phyloP scores from a whole-genome alignment of 805 yeast species.

The Wilhelminamyces savonicus region DNA sequence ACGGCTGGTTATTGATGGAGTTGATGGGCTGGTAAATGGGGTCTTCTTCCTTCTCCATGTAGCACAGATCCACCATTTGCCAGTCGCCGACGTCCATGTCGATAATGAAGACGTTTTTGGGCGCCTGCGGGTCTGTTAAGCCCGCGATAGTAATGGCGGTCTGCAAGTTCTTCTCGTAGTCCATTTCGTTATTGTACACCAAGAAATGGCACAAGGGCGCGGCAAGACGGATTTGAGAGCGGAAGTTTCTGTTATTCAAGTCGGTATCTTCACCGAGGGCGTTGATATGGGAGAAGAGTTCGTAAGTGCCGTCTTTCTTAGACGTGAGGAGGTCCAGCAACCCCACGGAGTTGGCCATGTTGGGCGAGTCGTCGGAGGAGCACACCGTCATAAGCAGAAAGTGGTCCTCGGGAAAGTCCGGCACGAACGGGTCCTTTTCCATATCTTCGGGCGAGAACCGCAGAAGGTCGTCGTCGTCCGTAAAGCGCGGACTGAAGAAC shows the following conservation, averaged over 20 bases:
- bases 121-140: conserved; percentile 2
- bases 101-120: conserved; percentile 5
- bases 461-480: no score
- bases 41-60: conserved; percentile 1
- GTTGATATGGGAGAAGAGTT: background rate
- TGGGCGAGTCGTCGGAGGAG: background rate
- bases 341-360: background rate
- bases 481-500: no score
- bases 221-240: conserved; percentile 22
- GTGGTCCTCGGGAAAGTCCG: no score
- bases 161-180: conserved; percentile 4
- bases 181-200: conserved; percentile 19
- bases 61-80: conserved; percentile 3
- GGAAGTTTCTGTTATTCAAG: conserved; percentile 25
- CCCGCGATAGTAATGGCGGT: no score
- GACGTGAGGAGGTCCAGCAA: no score
- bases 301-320: conserved; percentile 2
- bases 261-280: no score
- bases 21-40: conserved; percentile 7
- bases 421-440: no score
- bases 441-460: no score
- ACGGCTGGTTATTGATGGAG: conserved; percentile 8
- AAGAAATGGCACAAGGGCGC: conserved; percentile 28
- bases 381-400: background rate
- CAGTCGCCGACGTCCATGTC: conserved; percentile 2